Evolutionary conservation across 768 basidiomycete genomes (phyloP), one percentile per base, ranked within the genome.

Genomic region (Agrocybe pediades): DNA sequence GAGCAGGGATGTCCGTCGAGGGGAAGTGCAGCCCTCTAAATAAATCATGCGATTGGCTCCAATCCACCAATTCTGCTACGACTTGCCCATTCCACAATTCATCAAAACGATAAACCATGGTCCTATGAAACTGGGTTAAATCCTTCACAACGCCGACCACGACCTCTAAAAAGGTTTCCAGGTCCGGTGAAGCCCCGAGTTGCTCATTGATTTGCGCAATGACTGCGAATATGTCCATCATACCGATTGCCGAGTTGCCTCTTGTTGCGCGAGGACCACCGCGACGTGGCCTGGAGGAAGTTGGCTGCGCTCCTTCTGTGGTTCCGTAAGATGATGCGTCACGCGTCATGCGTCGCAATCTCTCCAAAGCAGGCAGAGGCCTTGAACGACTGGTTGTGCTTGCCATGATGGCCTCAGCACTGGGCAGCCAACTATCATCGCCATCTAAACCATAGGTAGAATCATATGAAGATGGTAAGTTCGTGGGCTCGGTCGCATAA

Each of bases 141-240:
- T 94, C 89, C 69, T 88, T 87, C 59, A 91, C 68, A 23, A 79
- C 67, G 1, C 89, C 88, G 3, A 87, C 88, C 1, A 84, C 80
- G 43, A 91, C 77, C 62, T 91, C 85, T 62, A 92, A 70, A 65
- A 90, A 90, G 23, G 74, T 74, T 17, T 87, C 82, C 52, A 92
- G 65, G 58, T 88, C 85, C 1, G 79, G 71, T 13, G 88, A 85
- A 15, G 77, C 74, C 1, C 83, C 83, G 3, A 92, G 78, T 51
- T 92, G 90, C 56, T 92, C 88, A 66, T 90, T 91, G 62, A 92
- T 86, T 67, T 92, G 88, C 13, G 83, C 77, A 63, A 92, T 82
- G 7, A 92, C 81, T 0, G 85, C 84, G 55, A 94, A 88, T 1
- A 92, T 79, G 62, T 92, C 89, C 86, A 90, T 87, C 72, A 88